Conservation (phyloP, 2,329 filamentous ascomycete species). For the Stagonosporopsis cucurbitacearum region DNA sequence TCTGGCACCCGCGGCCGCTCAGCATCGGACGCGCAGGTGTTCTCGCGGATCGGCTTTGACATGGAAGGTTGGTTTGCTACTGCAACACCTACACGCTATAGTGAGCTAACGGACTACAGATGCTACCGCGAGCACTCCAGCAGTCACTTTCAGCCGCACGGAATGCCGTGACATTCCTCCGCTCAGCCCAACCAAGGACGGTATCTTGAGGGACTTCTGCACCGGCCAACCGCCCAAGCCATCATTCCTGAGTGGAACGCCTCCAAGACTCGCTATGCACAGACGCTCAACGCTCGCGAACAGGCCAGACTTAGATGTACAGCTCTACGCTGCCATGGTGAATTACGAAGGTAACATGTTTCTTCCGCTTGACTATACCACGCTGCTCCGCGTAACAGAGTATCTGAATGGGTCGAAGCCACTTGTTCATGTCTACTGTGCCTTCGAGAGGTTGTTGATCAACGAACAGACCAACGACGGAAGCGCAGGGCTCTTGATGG, state of each 20-base stretch:
- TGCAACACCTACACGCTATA: neutral
- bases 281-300: slow-evolving; percentile 23
- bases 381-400: slow-evolving; percentile 12
- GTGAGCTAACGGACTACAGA: slow-evolving; percentile 1
- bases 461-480: slow-evolving; percentile 21
- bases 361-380: slow-evolving; percentile 19
- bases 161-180: neutral
- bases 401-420: slow-evolving; percentile 24
- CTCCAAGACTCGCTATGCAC: slow-evolving; percentile 4
- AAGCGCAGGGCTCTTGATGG: slow-evolving; percentile 16
- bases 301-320: slow-evolving; percentile 24
- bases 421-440: slow-evolving; percentile 12
- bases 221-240: slow-evolving; percentile 9
- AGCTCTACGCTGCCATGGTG: slow-evolving; percentile 14
- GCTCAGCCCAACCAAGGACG: neutral
- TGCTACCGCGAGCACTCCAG: neutral
- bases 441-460: slow-evolving; percentile 26
- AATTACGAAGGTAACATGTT: slow-evolving; percentile 12
- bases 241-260: slow-evolving; percentile 1
- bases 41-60: neutral
- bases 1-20: neutral
- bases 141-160: neutral
- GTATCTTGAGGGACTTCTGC: slow-evolving; percentile 6
- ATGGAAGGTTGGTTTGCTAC: neutral
- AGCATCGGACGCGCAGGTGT: neutral